Percentiles rank a stretch among this genome's conserved stretches.
Evolutionary conservation across 2,329 filamentous ascomycete genomes (phyloP).

Genomic region (Colletotrichum tropicicola): DNA sequence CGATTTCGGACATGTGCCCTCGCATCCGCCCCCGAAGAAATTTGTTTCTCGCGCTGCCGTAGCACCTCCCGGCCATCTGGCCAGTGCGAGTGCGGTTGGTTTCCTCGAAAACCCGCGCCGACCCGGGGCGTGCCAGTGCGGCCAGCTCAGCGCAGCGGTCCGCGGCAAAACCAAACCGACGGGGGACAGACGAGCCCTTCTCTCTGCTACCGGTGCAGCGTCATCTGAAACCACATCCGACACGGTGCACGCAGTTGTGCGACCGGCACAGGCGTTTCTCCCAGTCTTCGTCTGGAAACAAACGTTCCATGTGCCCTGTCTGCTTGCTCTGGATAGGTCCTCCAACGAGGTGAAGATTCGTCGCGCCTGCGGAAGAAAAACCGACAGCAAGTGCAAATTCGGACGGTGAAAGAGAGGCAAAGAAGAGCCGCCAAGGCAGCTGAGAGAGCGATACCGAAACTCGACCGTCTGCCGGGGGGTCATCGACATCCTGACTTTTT

Average conservation of each 20-base stretch:
- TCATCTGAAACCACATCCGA: slow-evolving; percentile 28
- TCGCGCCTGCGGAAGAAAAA: no score
- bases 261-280: slow-evolving; percentile 1
- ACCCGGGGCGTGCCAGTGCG: slow-evolving; percentile 23
- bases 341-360: no score
- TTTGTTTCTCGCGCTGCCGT: slow-evolving; percentile 10
- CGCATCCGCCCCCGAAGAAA: slow-evolving; percentile 9
- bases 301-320: background rate
- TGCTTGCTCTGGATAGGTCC: no score
- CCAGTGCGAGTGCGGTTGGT: slow-evolving; percentile 15
- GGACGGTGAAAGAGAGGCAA: no score
- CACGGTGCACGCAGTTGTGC: slow-evolving; percentile 12
- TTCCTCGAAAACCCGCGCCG: slow-evolving; percentile 10
- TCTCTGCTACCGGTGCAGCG: slow-evolving; percentile 9
- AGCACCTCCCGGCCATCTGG: slow-evolving; percentile 15
- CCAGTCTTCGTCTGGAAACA: background rate
- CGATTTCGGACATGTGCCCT: slow-evolving; percentile 18
- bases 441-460: no score
- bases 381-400: no score
- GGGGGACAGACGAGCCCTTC: background rate
- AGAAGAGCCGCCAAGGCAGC: no score
- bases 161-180: slow-evolving; percentile 19
- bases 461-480: no score
- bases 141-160: slow-evolving; percentile 8
- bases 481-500: no score